These are phyloP conservation scores for Leccinum variicolor DNA, from an alignment of 768 basidiomycete species.

Conservation along the genomic window DNA sequence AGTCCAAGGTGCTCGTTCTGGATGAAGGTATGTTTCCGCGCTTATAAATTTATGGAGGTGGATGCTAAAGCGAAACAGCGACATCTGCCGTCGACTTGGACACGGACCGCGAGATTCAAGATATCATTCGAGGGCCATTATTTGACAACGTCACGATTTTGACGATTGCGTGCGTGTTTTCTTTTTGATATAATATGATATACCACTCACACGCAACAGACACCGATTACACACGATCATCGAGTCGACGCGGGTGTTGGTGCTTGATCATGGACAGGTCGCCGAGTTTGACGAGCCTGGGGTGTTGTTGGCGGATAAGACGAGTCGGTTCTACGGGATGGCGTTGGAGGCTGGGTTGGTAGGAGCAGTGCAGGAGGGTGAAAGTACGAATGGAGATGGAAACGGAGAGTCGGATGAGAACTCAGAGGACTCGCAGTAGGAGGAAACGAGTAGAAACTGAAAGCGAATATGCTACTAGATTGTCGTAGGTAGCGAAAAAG, in stretches of 20 bases:
- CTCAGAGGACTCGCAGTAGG: too few relatives aligned
- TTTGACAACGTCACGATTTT: slow-evolving; percentile 80
- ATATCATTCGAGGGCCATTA: slow-evolving; percentile 76
- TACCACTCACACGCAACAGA: slow-evolving; percentile 29
- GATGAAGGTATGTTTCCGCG: slow-evolving; percentile 65
- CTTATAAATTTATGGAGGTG: background rate
- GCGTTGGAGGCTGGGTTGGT: slow-evolving; percentile 61
- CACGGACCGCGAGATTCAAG: slow-evolving; percentile 86
- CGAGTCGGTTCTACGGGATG: slow-evolving; percentile 59
- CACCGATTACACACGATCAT: slow-evolving; percentile 84
- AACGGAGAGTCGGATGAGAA: too few relatives aligned
- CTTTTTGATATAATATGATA: background rate
- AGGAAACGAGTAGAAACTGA: too few relatives aligned
- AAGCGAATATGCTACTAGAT: too few relatives aligned
- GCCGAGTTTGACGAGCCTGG: slow-evolving; percentile 79
- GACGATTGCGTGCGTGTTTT: slow-evolving; percentile 69
- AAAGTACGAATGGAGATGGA: too few relatives aligned
- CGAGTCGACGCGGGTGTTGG: slow-evolving; percentile 76
- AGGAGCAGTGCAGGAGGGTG: background rate
- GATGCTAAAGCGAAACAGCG: slow-evolving; percentile 38
- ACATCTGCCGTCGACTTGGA: slow-evolving; percentile 90
- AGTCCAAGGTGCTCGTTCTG: slow-evolving; percentile 87
- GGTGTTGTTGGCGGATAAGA: slow-evolving; percentile 53
- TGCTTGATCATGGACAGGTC: slow-evolving; percentile 78
- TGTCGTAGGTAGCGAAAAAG: too few relatives aligned